Base-by-base conservation (phyloP, 176 grass and related monocot species). In the Hordeum marinum region DNA sequence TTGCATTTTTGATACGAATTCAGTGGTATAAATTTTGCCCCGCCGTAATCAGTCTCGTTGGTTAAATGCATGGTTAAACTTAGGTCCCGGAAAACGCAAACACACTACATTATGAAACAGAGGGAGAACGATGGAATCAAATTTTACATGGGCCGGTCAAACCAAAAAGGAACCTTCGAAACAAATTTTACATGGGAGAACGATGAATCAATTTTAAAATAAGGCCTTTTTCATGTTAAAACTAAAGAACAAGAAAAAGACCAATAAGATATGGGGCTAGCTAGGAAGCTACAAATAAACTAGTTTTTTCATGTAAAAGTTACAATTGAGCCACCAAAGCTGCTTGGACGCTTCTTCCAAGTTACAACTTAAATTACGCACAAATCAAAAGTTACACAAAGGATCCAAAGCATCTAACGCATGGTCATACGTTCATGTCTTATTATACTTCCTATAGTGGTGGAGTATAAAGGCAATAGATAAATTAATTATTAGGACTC, bases 281-380 rank as follows among this genome's bases (percentile, higher is more conserved):
- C 26, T 75, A 17, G 4, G 11, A 59, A 43, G 34, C 57, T 46
- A 80, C n/a, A 26, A 52, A 24, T 68, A 84, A 73, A 79, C 17
- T 72, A 73, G 41, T 46, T 63, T 29, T 11, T 40, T 77, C 11
- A 77, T 65, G 34, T 27, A 26, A 83, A 92, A 84, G 85, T 88
- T 84, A 73, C 81, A 80, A 86, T 92, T 67, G 88, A 92, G 88
- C 85, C 88, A 86, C 82, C 46, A 95, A 95, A 95, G 70, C 50
- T 21, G 39, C 72, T 90, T 95, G 85, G 88, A 90, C 42, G 59
- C 81, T 83, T 86, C 78, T 72, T 83, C 55, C 73, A 57, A 75
- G 58, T 85, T 87, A 94, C 88, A 72, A 34, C 12, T 64, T 82
- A 77, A 54, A 60, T 6, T 63, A 42, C 5, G 55, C 17, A 46